Evolutionary conservation across 345 rosid species (phyloP), one percentile per base, ranked within the genome.

Genomic region (Cardamine occulta): DNA sequence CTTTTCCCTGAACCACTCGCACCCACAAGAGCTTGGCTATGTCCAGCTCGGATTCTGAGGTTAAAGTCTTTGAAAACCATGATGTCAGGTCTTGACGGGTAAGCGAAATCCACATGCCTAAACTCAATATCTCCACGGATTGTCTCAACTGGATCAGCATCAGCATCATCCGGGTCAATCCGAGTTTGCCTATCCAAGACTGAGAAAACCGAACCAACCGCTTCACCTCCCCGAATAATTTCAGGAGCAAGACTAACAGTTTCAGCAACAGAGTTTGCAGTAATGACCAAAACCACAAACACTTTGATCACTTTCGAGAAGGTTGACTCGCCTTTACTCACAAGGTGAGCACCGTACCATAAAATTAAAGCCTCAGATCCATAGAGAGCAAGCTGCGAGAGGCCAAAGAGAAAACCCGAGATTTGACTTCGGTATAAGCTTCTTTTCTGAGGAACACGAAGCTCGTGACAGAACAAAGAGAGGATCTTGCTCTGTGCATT

Each of bases 231-330:
- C 34, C 97, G 82, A 58, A 95, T 84, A 56, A 95, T 95, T 84
- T 95, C 99, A n/a, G 99, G 99, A 51, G 99, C 99, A 40, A 95
- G 98, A 79, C 98, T 95, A 49, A 95, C 99, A 5, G 99, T 95
- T 81, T 95, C 99, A 1, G 99, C 99, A 11, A 95, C 99, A 24
- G 99, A 95, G 82, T 95, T 95, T 24, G 99, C 99, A 0, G 99
- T 92, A 77, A 95, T 82, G 3, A 95, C 99, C 57, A 95, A 73
- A 37, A 95, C 99, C 31, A 95, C 99, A 19, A 95, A 95, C 71
- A 95, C 99, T 86, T 95, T 95, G 54, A 95, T 92, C 74, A 95
- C 99, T 88, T 90, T 95, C 7, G 99, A 95, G 80, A 95, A 95
- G 26, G 99, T 95, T 58, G 99, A 92, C 11, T 26, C 82, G 32